Evolutionary conservation across 129 eudicot species (phyloP).

Genomic region (Saposhnikovia divaricata): DNA sequence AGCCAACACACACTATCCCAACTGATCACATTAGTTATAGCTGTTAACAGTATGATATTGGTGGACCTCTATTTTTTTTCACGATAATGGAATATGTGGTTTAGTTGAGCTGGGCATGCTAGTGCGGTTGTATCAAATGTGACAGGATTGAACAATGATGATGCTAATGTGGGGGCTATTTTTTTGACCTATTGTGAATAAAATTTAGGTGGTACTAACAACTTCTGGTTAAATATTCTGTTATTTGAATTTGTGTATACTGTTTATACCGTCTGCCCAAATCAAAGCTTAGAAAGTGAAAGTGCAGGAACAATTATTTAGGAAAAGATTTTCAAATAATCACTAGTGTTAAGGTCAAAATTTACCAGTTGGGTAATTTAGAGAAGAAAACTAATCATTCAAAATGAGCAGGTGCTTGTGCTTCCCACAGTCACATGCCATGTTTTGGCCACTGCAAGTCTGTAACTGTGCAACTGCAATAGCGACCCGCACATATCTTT

Average conservation of each 20-base stretch:
- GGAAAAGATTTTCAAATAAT: neutral
- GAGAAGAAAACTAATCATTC: neutral
- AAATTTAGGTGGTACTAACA: neutral
- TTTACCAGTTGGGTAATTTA: neutral
- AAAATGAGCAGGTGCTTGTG: neutral
- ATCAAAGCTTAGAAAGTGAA: neutral
- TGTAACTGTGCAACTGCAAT: too few relatives aligned
- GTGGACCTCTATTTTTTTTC: neutral
- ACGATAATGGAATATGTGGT: conserved; percentile 5
- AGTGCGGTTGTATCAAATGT: conserved; percentile 6
- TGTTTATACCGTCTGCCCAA: neutral
- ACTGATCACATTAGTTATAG: neutral
- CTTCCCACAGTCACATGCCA: neutral
- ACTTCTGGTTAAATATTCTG: neutral
- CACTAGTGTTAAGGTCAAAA: neutral
- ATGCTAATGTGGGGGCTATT: conserved; percentile 1
- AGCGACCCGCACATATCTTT: neutral
- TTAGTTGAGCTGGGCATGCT: conserved; percentile 7
- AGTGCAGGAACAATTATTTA: neutral
- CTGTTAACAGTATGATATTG: conserved; percentile 1
- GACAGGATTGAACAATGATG: neutral
- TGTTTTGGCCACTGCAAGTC: neutral
- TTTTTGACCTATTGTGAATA: neutral
- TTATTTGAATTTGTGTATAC: neutral
- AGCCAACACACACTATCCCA: neutral